Evolutionary conservation across 2,329 filamentous ascomycete species (phyloP).

Genomic region (Alternaria brassicae): DNA sequence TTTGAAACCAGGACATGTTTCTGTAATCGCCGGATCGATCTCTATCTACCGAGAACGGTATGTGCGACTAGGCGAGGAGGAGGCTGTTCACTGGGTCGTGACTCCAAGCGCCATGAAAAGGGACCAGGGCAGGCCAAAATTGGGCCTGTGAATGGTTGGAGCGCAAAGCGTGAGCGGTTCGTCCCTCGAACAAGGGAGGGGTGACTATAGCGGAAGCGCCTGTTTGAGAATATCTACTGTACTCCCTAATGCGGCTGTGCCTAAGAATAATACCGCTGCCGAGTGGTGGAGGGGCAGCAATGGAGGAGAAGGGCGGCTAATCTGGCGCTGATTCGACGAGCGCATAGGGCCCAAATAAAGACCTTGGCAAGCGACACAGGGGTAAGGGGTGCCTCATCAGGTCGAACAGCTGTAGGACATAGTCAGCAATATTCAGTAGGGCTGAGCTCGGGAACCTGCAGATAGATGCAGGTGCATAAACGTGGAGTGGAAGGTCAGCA

Average conservation of each 20-base stretch:
- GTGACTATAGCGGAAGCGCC: slow-evolving; percentile 43
- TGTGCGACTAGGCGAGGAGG: slow-evolving; percentile 40
- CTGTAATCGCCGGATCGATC: slow-evolving; percentile 50
- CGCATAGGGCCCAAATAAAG: slow-evolving; percentile 32
- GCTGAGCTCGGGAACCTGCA: slow-evolving; percentile 42
- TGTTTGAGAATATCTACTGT: slow-evolving; percentile 42
- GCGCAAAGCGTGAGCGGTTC: slow-evolving; percentile 33
- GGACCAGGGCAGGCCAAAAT: slow-evolving; percentile 32
- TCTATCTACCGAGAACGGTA: slow-evolving; percentile 33
- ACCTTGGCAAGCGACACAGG: slow-evolving; percentile 32
- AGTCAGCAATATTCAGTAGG: slow-evolving; percentile 41
- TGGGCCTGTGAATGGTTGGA: slow-evolving; percentile 43
- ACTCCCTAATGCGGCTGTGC: slow-evolving; percentile 43
- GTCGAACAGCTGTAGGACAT: slow-evolving; percentile 22
- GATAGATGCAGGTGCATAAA: slow-evolving; percentile 12
- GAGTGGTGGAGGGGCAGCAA: slow-evolving; percentile 31
- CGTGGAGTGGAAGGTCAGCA: slow-evolving; percentile 26
- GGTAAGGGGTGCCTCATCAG: slow-evolving; percentile 21
- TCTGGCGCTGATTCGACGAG: slow-evolving; percentile 40
- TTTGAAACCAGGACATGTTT: slow-evolving; percentile 51
- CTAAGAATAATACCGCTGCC: slow-evolving; percentile 47
- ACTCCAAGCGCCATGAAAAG: slow-evolving; percentile 43
- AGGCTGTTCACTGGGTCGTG: slow-evolving; percentile 41
- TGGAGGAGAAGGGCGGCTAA: slow-evolving; percentile 40
- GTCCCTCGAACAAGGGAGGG: slow-evolving; percentile 32